Evolutionary conservation across 345 rosid species (phyloP), one percentile per base, ranked within the genome.

Genomic region (Salix arbutifolia): DNA sequence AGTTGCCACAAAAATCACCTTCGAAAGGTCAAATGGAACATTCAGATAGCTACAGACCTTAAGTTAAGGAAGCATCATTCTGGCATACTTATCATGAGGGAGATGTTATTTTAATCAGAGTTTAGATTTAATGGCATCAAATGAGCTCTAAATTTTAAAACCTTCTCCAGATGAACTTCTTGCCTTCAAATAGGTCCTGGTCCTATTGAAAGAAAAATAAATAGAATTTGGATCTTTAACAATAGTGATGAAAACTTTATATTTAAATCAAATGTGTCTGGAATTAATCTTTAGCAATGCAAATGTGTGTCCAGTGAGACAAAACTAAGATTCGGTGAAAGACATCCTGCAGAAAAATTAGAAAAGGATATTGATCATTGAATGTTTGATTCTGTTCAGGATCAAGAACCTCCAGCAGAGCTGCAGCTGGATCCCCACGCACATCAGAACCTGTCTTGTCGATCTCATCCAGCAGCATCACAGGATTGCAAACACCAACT

Each of bases 381-480:
- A 96, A 96, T 73, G 95, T 69, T 83, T 86, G 88, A 80, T 96
- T 96, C 87, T 96, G 99, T 82, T 96, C 98, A 30, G 97, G 95
- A 81, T 96, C 99, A 88, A 96, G 96, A 86, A 96, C 99, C 89
- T 96, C 99, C 79, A 96, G 88, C 76, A 96, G 87, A 82, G 99
- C 99, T 9, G 98, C 92, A 78, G 99, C 98, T 58, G 99, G 98
- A 88, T 96, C 99, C 61, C 99, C 99, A 66, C 98, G 95, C 25
- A 91, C 90, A 86, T 96, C 98, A 50, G 98, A 96, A 73, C 99
- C 97, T 3, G 99, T 93, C 85, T 96, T 96, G 91, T 96, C 99
- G 83, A 96, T 89, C 87, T 96, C 99, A 85, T 96, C 98, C 80
- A 93, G 86, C 69, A 96, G 85, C 97, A 96, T 91, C 78, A 96